Evolutionary conservation across 345 rosid species (phyloP).

Genomic region (Hibiscus syriacus): DNA sequence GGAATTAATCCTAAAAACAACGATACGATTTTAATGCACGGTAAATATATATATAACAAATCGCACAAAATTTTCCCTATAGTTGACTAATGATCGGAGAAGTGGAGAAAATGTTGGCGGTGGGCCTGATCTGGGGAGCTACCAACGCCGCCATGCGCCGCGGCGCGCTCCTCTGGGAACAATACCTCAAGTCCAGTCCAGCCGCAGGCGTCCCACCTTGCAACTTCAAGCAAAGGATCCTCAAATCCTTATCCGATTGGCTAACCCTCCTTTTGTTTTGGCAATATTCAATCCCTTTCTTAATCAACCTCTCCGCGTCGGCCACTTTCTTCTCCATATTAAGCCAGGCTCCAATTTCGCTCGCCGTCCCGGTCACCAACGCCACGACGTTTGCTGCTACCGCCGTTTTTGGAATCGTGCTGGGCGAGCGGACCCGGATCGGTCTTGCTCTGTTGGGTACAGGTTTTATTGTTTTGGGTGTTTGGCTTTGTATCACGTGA

Average conservation of each 20-base stretch:
- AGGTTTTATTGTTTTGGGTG: slow-evolving; percentile 55
- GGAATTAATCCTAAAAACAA: not conserved
- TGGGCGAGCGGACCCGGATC: slow-evolving; percentile 65
- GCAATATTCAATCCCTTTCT: slow-evolving; percentile 85
- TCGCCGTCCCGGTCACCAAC: slow-evolving; percentile 87
- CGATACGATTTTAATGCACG: not conserved
- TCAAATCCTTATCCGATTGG: slow-evolving; percentile 35
- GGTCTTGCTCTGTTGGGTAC: slow-evolving; percentile 59
- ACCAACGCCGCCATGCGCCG: slow-evolving; percentile 88
- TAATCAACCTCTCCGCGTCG: slow-evolving; percentile 79
- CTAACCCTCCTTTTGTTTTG: slow-evolving; percentile 63
- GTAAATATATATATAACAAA: not conserved
- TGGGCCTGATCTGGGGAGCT: slow-evolving; percentile 89
- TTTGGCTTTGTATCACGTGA: slow-evolving; percentile 65
- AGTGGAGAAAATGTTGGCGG: slow-evolving; percentile 75
- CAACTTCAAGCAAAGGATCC: slow-evolving; percentile 31
- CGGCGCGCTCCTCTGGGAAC: slow-evolving; percentile 83
- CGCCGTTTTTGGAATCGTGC: slow-evolving; percentile 59
- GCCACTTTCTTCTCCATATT: slow-evolving; percentile 78
- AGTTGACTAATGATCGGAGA: slow-evolving; percentile 39
- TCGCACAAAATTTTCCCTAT: no score
- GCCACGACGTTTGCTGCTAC: slow-evolving; percentile 93
- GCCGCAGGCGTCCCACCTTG: slow-evolving; percentile 13
- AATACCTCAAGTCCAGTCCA: slow-evolving; percentile 21
- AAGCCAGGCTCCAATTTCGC: slow-evolving; percentile 62